phyloP scores from a whole-genome alignment of 75 land plant species.

The Sequoiadendron giganteum region DNA sequence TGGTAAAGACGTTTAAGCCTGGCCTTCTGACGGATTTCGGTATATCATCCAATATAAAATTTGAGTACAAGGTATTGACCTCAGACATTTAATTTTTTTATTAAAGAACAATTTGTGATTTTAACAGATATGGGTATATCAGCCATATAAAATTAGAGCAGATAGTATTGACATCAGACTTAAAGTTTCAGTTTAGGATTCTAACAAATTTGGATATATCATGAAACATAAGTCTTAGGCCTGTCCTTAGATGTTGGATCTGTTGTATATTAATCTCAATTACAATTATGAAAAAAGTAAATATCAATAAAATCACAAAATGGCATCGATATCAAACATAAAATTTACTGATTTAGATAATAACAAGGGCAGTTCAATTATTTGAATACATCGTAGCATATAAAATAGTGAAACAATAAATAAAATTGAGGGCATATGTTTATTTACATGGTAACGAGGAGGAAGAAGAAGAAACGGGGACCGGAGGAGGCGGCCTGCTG shows the following conservation, averaged over 20 bases:
- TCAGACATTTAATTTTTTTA: neutral
- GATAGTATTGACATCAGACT: neutral
- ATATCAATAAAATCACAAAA: neutral
- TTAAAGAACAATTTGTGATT: neutral
- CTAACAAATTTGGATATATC: neutral
- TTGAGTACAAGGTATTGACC: neutral
- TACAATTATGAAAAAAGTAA: neutral
- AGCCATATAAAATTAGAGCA: neutral
- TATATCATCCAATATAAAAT: neutral
- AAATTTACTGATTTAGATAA: neutral
- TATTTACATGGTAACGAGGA: constrained; percentile 17
- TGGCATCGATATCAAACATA: neutral
- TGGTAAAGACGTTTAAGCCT: no score
- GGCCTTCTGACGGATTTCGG: neutral
- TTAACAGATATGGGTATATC: neutral
- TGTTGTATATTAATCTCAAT: neutral
- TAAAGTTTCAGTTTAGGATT: neutral
- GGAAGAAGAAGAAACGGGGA: constrained; percentile 15
- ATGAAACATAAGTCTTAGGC: neutral
- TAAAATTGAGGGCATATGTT: neutral
- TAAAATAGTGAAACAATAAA: neutral
- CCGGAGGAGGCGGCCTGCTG: constrained; percentile 27
- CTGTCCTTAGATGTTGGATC: neutral
- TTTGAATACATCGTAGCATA: neutral
- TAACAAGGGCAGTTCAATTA: neutral